phyloP scores from a whole-genome alignment of 2,329 filamentous ascomycete genomes.

The Tolypocladium amazonense region DNA sequence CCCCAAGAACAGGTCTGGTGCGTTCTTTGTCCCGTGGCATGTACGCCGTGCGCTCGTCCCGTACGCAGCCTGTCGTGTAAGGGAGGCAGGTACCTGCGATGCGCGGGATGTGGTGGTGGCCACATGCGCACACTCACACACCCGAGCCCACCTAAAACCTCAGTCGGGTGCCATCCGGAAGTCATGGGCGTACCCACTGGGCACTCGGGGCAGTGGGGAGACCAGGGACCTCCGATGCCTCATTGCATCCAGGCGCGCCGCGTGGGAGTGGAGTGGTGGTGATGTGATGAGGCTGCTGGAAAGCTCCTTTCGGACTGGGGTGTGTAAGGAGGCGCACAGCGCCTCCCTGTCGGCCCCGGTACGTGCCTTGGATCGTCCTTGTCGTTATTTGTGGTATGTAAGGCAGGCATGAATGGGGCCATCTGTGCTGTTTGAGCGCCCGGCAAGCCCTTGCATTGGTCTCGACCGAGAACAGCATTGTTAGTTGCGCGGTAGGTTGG shows the following conservation, averaged over 20 bases:
- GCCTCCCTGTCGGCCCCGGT: neutral
- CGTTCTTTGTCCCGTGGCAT: neutral
- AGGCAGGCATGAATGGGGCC: neutral
- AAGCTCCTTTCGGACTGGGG: neutral
- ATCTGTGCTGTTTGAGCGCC: conserved; percentile 2
- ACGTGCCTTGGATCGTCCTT: neutral
- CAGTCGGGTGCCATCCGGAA: neutral
- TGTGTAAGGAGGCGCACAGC: neutral
- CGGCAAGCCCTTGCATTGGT: conserved; percentile 7
- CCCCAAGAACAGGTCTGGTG: neutral
- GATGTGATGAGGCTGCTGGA: neutral
- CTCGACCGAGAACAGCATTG: conserved; percentile 2
- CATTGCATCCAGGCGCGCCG: neutral
- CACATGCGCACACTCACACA: neutral
- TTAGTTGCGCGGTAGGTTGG: neutral
- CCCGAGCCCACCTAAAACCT: neutral
- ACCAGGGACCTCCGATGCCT: neutral
- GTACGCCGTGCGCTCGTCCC: neutral
- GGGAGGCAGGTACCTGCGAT: neutral
- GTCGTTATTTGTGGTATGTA: neutral
- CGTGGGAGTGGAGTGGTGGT: neutral
- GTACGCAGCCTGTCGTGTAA: neutral
- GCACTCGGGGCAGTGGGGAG: neutral
- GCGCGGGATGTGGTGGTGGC: neutral
- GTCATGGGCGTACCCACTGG: neutral